Percentiles rank a stretch among this genome's conserved stretches.
These are phyloP conservation scores for Quercus variabilis DNA, from an alignment of 306 rosid genomes.

Conservation along the genomic window DNA sequence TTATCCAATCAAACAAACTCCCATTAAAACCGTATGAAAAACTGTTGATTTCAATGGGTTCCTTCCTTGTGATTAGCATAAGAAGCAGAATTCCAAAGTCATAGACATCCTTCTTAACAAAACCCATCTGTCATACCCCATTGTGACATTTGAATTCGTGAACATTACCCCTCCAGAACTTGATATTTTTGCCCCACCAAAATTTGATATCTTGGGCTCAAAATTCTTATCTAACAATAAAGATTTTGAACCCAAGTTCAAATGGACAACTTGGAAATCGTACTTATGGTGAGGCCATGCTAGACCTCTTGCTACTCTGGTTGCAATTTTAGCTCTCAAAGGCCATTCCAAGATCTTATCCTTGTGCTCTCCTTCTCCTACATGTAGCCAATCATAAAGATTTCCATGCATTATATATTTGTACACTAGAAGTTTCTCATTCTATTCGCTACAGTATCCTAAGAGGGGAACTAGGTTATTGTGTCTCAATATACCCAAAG, in stretches of 20 bases:
- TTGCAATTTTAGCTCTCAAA: too few relatives aligned
- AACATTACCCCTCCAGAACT: neutral
- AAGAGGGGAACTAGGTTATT: too few relatives aligned
- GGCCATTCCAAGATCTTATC: neutral
- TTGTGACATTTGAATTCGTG: conserved; percentile 1
- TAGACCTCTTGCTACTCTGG: too few relatives aligned
- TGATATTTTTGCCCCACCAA: neutral
- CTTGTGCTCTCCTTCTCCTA: neutral
- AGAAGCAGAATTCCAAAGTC: conserved; percentile 8
- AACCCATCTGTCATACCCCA: neutral
- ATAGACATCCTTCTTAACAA: conserved; percentile 10
- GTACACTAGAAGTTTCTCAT: neutral
- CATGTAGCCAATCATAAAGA: neutral
- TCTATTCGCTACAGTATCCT: rapidly evolving
- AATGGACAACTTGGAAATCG: too few relatives aligned
- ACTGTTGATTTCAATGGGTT: neutral
- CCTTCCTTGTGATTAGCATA: conserved; percentile 7
- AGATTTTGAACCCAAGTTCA: neutral
- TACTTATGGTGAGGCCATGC: too few relatives aligned
- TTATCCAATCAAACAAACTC: too few relatives aligned
- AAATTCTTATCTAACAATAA: neutral
- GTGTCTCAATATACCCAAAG: neutral
- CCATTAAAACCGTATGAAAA: neutral
- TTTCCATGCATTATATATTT: neutral
- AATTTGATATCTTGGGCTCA: conserved; percentile 18